Base-by-base conservation (phyloP, 2,329 filamentous ascomycete genomes). In the Myrmaecium sp. region DNA sequence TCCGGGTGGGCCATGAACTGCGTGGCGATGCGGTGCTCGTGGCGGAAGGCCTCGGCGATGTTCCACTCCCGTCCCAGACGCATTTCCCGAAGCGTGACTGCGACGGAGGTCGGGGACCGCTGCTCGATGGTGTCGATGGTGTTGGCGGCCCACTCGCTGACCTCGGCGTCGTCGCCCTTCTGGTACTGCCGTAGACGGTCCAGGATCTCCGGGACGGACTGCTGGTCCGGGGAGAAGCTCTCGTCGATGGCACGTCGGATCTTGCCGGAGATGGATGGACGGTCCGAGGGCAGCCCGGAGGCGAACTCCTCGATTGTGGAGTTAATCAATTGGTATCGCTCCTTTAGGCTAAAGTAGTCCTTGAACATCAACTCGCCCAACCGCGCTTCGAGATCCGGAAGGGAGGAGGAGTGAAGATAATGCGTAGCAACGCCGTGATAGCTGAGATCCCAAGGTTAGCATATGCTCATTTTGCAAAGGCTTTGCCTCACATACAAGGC, bases 381-480 rank as follows among this genome's bases (percentile, higher is more conserved):
- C 47, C 86, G 80, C 12, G 73, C 65, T 51, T 93, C 82, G 31
- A 98, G 66, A 39, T 70, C 69, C 26, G 78, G 72, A 33, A 98
- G 65, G 37, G 76, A 75, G 33, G 80, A 83, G 22, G 86, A 93
- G 63, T 98, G 79, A 37, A 98, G 60, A 58, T 93, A 98, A 58
- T 98, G 89, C 9, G 89, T 95, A 33, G 89, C 89, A 41, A 98
- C 64, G 31, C 89, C 89, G 23, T 82, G 67, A 57, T 91, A 94
- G 44, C 39, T 41, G 14, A 21, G 14, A 10, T 30, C 12, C 27
- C 22, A 23, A 29, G 14, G 22, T 23, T 5, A 14, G 13, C 9
- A 10, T 19, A 14, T 6, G 13, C 2, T 15, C 16, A 9, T 21
- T 8, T 12, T 14, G 23, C 7, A 6, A 16, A 14, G n/a, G 15